Evolutionary conservation across 805 yeast genomes (phyloP).

Genomic region (Metschnikowia lunata): DNA sequence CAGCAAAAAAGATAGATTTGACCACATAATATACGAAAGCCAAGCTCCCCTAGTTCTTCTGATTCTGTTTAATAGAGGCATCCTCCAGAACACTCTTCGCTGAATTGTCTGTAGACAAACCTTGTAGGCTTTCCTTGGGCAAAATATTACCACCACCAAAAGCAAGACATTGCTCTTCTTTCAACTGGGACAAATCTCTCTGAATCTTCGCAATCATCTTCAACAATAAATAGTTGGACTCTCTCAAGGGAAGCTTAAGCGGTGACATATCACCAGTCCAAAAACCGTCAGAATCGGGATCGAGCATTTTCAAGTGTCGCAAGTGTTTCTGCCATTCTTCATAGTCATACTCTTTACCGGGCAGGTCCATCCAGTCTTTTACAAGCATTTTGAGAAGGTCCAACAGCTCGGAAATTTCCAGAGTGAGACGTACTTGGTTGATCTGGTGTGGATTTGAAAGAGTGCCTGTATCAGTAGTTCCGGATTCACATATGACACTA

Average conservation of each 20-base stretch:
- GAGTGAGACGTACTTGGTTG: constrained; percentile 3
- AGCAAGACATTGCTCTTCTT: not conserved
- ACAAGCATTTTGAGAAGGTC: constrained; percentile 27
- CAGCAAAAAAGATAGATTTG: no score
- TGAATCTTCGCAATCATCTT: constrained; percentile 28
- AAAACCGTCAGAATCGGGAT: constrained; percentile 23
- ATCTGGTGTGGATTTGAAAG: not conserved
- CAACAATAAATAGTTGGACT: constrained; percentile 57
- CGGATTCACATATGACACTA: not conserved
- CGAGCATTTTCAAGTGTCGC: constrained; percentile 24
- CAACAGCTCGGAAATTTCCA: constrained; percentile 14
- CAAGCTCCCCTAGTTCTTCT: no score
- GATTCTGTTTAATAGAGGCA: no score
- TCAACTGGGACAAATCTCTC: constrained; percentile 12
- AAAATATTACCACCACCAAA: not conserved
- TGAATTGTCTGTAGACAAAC: no score
- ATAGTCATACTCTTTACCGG: constrained; percentile 41
- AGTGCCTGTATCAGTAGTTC: not conserved
- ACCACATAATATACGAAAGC: no score
- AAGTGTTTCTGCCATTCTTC: constrained; percentile 50
- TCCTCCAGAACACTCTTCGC: no score
- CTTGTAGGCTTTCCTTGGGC: no score
- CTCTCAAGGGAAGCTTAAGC: constrained; percentile 61
- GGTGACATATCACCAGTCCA: constrained; percentile 74
- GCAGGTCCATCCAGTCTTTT: constrained; percentile 35